A percentile compares a stretch with the other conserved stretches of the same genome.
These are phyloP conservation scores for Penicillium argentinense DNA, from an alignment of 495 filamentous ascomycete species.

Conservation along the genomic window DNA sequence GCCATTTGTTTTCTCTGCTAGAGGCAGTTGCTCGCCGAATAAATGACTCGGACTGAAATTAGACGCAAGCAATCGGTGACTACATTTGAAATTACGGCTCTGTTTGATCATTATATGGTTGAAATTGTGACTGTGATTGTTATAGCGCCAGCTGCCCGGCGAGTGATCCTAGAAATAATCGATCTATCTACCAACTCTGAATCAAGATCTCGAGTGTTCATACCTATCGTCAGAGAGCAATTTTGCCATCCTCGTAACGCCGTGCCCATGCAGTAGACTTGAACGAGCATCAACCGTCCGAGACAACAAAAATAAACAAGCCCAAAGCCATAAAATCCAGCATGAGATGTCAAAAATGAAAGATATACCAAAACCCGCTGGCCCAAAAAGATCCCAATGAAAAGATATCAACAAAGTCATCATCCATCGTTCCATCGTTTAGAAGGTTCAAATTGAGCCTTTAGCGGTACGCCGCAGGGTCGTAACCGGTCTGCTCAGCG, in stretches of 20 bases:
- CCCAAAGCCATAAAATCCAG: neutral
- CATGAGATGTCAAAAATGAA: neutral
- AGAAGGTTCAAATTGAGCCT: too few species aligned
- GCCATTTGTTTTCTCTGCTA: constrained; percentile 16
- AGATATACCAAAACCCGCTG: constrained; percentile 33
- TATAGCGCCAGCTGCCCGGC: too few species aligned
- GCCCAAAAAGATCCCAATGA: constrained; percentile 21
- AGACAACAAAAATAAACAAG: neutral
- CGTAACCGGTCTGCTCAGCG: constrained; percentile 34
- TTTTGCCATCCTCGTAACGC: constrained; percentile 1
- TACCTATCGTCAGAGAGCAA: constrained; percentile 4
- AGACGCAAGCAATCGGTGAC: too few species aligned
- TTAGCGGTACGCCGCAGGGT: constrained; percentile 37
- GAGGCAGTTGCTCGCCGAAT: constrained; percentile 1
- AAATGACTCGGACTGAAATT: constrained; percentile 4
- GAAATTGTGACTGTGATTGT: too few species aligned
- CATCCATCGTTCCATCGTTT: neutral
- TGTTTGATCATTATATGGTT: too few species aligned
- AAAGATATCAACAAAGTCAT: neutral
- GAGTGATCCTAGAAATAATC: constrained; percentile 3
- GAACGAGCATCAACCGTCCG: neutral
- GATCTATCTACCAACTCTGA: constrained; percentile 14
- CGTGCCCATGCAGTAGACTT: constrained; percentile 6
- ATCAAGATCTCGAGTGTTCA: constrained; percentile 4
- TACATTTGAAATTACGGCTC: too few species aligned